These are phyloP conservation scores for Neurospora pannonica DNA, from an alignment of 495 filamentous ascomycete genomes.

Conservation along the genomic window DNA sequence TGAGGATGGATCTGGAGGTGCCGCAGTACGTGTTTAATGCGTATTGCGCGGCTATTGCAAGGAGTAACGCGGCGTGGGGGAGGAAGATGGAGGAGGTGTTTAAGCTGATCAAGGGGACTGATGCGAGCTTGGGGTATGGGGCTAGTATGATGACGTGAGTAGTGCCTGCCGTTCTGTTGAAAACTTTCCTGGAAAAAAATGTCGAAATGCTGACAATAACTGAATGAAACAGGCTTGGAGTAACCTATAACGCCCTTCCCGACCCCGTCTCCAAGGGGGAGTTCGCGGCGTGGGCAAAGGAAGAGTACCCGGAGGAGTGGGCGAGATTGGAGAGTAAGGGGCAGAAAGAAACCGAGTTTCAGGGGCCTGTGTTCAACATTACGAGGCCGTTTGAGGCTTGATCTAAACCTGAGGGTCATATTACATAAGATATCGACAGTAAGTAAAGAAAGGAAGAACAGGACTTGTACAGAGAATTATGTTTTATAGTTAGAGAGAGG, in stretches of 20 bases:
- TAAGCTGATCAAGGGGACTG: constrained; percentile 52
- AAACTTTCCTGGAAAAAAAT: not conserved
- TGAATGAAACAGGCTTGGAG: constrained; percentile 46
- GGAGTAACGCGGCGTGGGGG: constrained; percentile 18
- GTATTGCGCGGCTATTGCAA: constrained; percentile 65
- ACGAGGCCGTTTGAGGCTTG: constrained; percentile 33
- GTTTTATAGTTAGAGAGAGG: not conserved
- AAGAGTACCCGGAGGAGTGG: constrained; percentile 62
- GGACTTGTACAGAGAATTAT: not conserved
- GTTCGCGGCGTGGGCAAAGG: constrained; percentile 62
- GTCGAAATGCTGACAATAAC: not conserved
- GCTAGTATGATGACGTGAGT: constrained; percentile 67
- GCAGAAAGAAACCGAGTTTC: constrained; percentile 22
- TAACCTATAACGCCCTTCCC: constrained; percentile 63
- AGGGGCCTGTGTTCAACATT: constrained; percentile 34
- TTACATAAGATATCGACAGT: constrained; percentile 1
- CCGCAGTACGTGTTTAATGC: constrained; percentile 58
- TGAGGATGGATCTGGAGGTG: constrained; percentile 65
- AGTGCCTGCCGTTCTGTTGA: not conserved
- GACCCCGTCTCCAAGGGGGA: constrained; percentile 49
- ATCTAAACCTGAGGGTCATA: constrained; percentile 7
- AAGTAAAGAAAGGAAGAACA: not conserved
- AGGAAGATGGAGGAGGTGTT: constrained; percentile 58
- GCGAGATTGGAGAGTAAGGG: constrained; percentile 43
- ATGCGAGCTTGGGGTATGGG: constrained; percentile 51